A percentile compares a stretch with the other conserved stretches of the same genome.
These are phyloP conservation scores for Dillenia turbinata DNA, from an alignment of 164 flowering plant species.

Conservation along the genomic window DNA sequence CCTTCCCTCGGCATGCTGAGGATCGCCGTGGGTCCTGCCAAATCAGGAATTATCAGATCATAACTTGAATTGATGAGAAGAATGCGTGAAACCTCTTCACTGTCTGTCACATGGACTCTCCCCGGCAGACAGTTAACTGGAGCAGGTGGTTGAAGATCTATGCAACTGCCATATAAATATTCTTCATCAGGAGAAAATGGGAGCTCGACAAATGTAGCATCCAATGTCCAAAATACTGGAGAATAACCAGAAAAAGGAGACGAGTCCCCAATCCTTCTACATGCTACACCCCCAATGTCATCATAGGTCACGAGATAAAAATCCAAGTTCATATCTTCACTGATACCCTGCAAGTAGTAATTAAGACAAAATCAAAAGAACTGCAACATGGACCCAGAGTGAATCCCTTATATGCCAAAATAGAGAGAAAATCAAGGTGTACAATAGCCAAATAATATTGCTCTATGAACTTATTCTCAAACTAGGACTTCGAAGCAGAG, in stretches of 20 bases:
- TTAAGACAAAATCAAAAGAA: too few species aligned
- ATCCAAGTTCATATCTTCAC: conserved; percentile 62
- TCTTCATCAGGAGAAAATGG: conserved; percentile 74
- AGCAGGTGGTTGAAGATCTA: conserved; percentile 47
- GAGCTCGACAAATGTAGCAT: conserved; percentile 46
- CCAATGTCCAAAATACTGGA: conserved; percentile 83
- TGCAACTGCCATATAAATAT: conserved; percentile 44
- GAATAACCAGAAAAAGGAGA: conserved; percentile 35
- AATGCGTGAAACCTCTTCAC: conserved; percentile 48
- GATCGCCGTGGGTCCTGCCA: conserved; percentile 34
- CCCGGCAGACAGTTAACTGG: conserved; percentile 12
- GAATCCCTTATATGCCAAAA: background rate
- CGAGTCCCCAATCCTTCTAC: conserved; percentile 66
- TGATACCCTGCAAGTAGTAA: conserved; percentile 56
- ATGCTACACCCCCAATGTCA: conserved; percentile 74
- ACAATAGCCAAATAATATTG: too few species aligned
- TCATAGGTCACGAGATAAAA: conserved; percentile 79
- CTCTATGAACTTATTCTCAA: too few species aligned
- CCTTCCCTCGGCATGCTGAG: conserved; percentile 62
- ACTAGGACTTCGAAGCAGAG: too few species aligned
- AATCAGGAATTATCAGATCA: conserved; percentile 51
- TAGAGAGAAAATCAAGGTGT: too few species aligned
- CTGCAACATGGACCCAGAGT: conserved; percentile 7
- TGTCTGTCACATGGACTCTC: conserved; percentile 13
- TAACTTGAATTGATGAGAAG: conserved; percentile 68